Base-by-base conservation (phyloP, 2,329 filamentous ascomycete genomes). In the Colletotrichum eleusines region DNA sequence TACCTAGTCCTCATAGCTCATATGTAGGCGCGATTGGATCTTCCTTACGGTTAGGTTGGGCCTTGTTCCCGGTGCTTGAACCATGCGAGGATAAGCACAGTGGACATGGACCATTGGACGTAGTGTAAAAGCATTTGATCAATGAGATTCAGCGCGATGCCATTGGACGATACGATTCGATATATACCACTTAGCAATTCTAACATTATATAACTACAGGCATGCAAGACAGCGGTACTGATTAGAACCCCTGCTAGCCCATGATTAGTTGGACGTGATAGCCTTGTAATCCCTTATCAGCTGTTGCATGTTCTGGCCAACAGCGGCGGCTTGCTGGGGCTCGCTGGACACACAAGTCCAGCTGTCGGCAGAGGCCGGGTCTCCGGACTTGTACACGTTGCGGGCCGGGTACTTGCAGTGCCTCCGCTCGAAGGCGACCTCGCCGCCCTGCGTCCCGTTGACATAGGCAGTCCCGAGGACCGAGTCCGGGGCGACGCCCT, bases 391-490 rank as follows among this genome's bases (percentile, higher is more conserved):
- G 69, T 79, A 81, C 1, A 75, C 75, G 61, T 79, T 81, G 23
- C 78, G 75, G 9, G 75, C 71, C 2, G 80, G 80, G 53, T 79
- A 81, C 64, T 75, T 76, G 74, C 79, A 82, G 69, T 82, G 80
- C 35, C 75, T 75, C 57, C 80, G 76, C 71, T 75, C 72, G 55
- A 78, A 81, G 7, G 74, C 75, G 4, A 81, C 69, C 3, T 69
- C 72, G 18, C 77, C 76, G 2, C 64, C 70, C 38, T 72, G 73
- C 3, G 72, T 74, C 3, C 75, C 75, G 16, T 78, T 76, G 3
- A 76, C 74, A 53, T 76, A 81, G 2, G 78, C 80, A 0, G 80
- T 81, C 0, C 81, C 81, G n/a, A 76, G 71, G 3, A 82, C 66
- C 1, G 76, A 76, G 6, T 77, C 75, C 1, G 78, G 78, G 0